Evolutionary conservation across 306 rosid genomes (phyloP).

Genomic region (Lathyrus tuberosus): DNA sequence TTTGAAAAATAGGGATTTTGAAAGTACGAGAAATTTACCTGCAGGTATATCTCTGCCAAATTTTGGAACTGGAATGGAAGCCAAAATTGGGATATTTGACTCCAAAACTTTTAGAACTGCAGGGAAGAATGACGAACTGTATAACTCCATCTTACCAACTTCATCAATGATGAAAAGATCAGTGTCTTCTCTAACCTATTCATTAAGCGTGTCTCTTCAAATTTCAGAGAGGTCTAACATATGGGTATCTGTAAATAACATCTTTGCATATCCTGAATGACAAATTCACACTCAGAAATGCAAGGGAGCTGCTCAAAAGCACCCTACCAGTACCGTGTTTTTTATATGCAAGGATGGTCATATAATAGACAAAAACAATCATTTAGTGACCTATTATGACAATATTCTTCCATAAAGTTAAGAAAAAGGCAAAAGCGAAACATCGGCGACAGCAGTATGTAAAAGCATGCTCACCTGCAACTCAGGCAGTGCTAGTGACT

Average conservation of each 20-base stretch:
- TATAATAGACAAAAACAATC: conserved; percentile 4
- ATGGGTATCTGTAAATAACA: conserved; percentile 1
- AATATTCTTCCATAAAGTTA: not conserved
- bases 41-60: conserved; percentile 78
- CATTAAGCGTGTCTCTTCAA: conserved; percentile 18
- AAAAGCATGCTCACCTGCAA: conserved; percentile 61
- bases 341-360: not conserved
- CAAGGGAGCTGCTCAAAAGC: conserved; percentile 8
- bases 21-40: conserved; percentile 45
- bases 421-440: conserved; percentile 9
- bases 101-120: conserved; percentile 71
- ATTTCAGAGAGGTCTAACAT: conserved; percentile 15
- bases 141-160: conserved; percentile 91
- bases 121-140: conserved; percentile 85
- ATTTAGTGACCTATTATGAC: not conserved
- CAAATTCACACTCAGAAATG: conserved; percentile 4
- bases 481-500: conserved; percentile 78
- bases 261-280: conserved; percentile 9
- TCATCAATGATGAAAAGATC: conserved; percentile 81
- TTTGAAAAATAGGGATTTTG: conserved; percentile 8
- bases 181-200: conserved; percentile 72
- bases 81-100: conserved; percentile 74
- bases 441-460: not conserved
- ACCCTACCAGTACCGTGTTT: not conserved
- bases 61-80: conserved; percentile 77